Evolutionary conservation across 768 basidiomycete species (phyloP), one percentile per base, ranked within the genome.

Genomic region (Leccinum ochraceum): DNA sequence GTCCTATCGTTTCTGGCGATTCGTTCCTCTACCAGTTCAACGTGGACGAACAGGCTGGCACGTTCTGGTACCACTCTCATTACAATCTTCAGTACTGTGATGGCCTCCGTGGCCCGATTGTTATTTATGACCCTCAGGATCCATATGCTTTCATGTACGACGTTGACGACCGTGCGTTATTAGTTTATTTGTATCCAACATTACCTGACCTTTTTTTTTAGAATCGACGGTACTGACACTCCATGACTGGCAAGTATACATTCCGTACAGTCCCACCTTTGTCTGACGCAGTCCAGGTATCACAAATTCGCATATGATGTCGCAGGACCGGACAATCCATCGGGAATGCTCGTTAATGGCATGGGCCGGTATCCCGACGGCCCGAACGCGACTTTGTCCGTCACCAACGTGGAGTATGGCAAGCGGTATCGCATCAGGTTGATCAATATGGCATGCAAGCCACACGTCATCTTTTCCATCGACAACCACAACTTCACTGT

Each of bases 11-110:
- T 10, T 63, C 81, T 0, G 76, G 74, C 4, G 42, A 76, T 44
- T 77, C 78, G 0, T 78, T 75, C 69, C 63, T 71, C 57, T 80
- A 83, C 56, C 69, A 77, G 22, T 78, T 77, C 63, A 46, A 53
- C 6, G 66, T 65, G 17, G 51, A 57, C 8, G 56, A 61, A 53
- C 76, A 77, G 60, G 51, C 72, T 32, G 72, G 71, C 54, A 79
- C 77, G 50, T 84, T 76, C 60, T 84, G 83, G 81, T 81, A 78
- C 67, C 79, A 68, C 61, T 80, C 79, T 16, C 82, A 83, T 57
- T 69, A 77, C 73, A 76, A 75, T 5, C 77, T 76, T 1, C 83
- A 84, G 62, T 85, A 84, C 56, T 85, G 84, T 54, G 84, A 86
- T 58, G 84, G 83, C 0, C 73, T 85, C 24, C 70, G 83, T 46